Conservation (phyloP, 345 rosid species). For the Populus nigra region DNA sequence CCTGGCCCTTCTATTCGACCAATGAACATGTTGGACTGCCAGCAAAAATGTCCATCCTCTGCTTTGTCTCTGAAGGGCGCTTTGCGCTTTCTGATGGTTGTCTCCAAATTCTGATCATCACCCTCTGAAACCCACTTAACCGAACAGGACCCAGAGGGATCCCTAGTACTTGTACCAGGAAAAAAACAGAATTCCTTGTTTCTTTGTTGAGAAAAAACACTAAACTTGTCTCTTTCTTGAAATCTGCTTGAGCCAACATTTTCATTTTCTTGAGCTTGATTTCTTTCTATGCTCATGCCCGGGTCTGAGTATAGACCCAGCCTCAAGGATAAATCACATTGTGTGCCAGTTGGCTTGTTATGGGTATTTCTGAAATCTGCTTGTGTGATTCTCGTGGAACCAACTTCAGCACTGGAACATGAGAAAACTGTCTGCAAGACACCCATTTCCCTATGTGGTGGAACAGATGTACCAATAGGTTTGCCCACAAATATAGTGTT, state of each 20-base stretch:
- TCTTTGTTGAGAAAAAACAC: constrained; percentile 24
- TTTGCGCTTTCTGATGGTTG: constrained; percentile 47
- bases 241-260: constrained; percentile 35
- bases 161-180: constrained; percentile 43
- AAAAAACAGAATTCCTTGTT: constrained; percentile 60
- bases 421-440: constrained; percentile 31
- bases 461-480: constrained; percentile 53
- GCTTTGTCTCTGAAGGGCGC: constrained; percentile 36
- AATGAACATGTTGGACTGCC: constrained; percentile 37
- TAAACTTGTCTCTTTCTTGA: constrained; percentile 30
- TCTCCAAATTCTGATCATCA: constrained; percentile 39
- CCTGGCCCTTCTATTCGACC: constrained; percentile 41
- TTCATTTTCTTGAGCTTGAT: constrained; percentile 39
- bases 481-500: constrained; percentile 58
- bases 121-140: constrained; percentile 32
- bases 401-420: constrained; percentile 24
- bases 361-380: constrained; percentile 24
- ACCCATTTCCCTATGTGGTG: constrained; percentile 35
- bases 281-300: constrained; percentile 34
- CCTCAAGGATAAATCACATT: constrained; percentile 80
- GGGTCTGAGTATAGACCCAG: constrained; percentile 61
- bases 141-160: constrained; percentile 32
- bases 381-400: constrained; percentile 22
- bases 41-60: constrained; percentile 41
- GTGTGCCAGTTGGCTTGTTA: constrained; percentile 37